Evolutionary conservation across 495 filamentous ascomycete species (phyloP).

Genomic region (Margaritispora aquatica): DNA sequence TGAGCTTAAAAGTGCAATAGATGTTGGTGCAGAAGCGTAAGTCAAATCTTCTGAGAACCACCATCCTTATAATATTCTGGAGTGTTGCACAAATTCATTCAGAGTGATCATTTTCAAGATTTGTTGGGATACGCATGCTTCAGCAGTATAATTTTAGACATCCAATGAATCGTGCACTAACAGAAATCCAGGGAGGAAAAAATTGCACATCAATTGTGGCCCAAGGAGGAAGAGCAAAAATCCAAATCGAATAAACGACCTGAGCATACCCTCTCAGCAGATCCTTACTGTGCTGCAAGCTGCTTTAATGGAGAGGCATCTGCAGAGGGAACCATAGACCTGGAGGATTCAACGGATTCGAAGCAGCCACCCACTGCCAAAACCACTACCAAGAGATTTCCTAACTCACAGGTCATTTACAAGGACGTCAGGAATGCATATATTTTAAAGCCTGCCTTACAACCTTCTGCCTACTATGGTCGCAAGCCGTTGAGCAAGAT

Average conservation of each 20-base stretch:
- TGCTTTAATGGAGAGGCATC: conserved; percentile 51
- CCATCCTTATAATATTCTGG: too few species aligned
- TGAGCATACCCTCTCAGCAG: conserved; percentile 28
- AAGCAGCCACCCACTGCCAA: conserved; percentile 29
- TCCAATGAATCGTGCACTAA: too few species aligned
- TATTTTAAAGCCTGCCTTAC: conserved; percentile 69
- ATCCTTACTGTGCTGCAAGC: conserved; percentile 46
- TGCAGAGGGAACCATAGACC: conserved; percentile 33
- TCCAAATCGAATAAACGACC: conserved; percentile 19
- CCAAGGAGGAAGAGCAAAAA: conserved; percentile 44
- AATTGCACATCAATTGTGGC: conserved; percentile 75
- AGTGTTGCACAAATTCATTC: too few species aligned
- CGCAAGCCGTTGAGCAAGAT: conserved; percentile 77
- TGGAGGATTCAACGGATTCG: conserved; percentile 27
- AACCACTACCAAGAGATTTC: conserved; percentile 40
- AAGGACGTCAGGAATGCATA: conserved; percentile 69
- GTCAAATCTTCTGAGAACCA: too few species aligned
- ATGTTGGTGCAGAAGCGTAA: conserved; percentile 82
- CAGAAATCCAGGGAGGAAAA: too few species aligned
- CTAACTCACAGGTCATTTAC: conserved; percentile 74
- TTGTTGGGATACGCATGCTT: too few species aligned
- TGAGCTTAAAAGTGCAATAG: conserved; percentile 83
- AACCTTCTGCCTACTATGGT: conserved; percentile 74
- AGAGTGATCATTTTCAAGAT: too few species aligned
- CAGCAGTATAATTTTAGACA: too few species aligned